A percentile compares a stretch with the other conserved stretches of the same genome.
Evolutionary conservation across 331 rosid genomes (phyloP).

Genomic region (Cydonia oblonga): DNA sequence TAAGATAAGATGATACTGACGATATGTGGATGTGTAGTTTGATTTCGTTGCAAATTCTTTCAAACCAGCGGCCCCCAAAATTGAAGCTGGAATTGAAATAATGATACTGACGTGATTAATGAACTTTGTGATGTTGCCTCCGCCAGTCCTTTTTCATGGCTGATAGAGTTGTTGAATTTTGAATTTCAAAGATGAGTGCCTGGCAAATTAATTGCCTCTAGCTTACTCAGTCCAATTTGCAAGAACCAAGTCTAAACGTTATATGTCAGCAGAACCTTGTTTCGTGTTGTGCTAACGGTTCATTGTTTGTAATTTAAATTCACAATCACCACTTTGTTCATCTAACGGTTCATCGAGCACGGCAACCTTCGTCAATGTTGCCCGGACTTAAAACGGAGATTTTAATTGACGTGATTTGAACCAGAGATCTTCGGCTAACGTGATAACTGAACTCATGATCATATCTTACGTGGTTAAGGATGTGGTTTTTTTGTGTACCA

Average conservation of each 20-base stretch:
- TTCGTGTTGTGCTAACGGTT: not conserved
- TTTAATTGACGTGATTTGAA: too few relatives aligned
- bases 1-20: not conserved
- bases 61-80: not conserved
- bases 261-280: too few relatives aligned
- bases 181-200: not conserved
- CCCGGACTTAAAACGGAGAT: accelerated
- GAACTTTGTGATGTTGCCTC: not conserved
- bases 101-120: not conserved
- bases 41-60: not conserved
- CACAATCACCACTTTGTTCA: not conserved
- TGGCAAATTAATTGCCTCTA: not conserved
- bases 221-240: too few relatives aligned
- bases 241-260: too few relatives aligned
- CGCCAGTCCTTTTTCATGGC: accelerated
- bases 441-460: not conserved
- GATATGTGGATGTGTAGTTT: constrained; percentile 1
- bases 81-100: not conserved
- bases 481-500: not conserved
- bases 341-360: not conserved
- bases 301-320: not conserved
- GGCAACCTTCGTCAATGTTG: not conserved
- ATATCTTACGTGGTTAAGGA: not conserved
- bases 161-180: not conserved
- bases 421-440: not conserved